Base-by-base conservation (phyloP, 805 yeast genomes). In the Yamadazyma sp. region DNA sequence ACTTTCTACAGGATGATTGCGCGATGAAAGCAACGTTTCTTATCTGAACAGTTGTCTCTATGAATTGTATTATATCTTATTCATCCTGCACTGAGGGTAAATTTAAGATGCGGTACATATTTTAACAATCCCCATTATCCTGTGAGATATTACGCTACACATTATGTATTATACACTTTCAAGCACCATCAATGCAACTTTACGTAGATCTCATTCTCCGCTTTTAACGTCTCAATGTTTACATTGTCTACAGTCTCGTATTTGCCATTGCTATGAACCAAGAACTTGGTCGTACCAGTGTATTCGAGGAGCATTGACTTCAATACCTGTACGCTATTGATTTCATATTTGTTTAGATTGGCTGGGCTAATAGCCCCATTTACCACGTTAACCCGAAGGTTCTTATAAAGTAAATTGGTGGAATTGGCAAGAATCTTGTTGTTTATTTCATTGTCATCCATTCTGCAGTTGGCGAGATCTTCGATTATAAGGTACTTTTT, bases 351-450 rank as follows among this genome's bases (percentile, higher is more conserved):
- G 30, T 52, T 47, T 12, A 60, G 35, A 13, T 57, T 52, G 12
- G 62, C 32, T 4, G 61, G 54, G 31, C 61, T 65, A 35, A 53
- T 48, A 14, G 54, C 49, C 22, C 40, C 27, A 20, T 26, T 34
- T 27, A 5, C 11, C 5, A 39, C 11, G 8, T 23, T 21, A 4
- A 38, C 30, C 14, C 17, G 3, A 15, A 32, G 17, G 10, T 28
- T 35, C 22, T 31, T 16, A 14, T 35, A 33, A 19, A 44, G 39
- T 23, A 59, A 45, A 37, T 53, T 54, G 6, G 42, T 41, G 2
- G 60, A 53, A 4, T 44, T 40, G 1, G 57, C 52, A 24, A 49
- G 44, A 11, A 60, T 35, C 18, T 28, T 39, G 12, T 52, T 42
- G 29, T 49, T 53, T 9, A 54, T 49, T 9, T 48, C 49, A 23